A percentile compares a stretch with the other conserved stretches of the same genome.
These are phyloP conservation scores for Andrographis paniculata DNA, from an alignment of 305 asterid species.

Conservation along the genomic window DNA sequence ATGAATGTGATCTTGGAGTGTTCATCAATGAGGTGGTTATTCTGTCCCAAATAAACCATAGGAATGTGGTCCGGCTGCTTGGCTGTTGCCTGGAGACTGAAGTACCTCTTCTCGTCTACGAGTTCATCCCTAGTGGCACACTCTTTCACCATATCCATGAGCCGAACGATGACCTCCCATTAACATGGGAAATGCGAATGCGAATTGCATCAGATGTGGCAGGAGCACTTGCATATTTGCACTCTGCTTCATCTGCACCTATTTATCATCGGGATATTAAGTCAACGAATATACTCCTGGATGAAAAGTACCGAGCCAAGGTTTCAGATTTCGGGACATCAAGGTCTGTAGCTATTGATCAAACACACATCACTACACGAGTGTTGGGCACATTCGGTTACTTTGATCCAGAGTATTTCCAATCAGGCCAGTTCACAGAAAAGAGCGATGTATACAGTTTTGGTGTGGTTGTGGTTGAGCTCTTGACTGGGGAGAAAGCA, in stretches of 20 bases:
- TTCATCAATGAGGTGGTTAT: constrained; percentile 34
- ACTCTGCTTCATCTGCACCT: constrained; percentile 27
- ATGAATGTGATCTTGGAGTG: constrained; percentile 22
- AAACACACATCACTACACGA: no score
- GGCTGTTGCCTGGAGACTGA: constrained; percentile 34
- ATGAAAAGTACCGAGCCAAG: constrained; percentile 20
- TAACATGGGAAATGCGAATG: constrained; percentile 23
- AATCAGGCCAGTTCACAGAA: no score
- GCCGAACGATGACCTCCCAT: no score
- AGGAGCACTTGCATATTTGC: constrained; percentile 29
- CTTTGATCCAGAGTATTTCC: no score
- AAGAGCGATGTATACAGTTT: no score
- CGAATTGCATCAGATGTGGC: constrained; percentile 27
- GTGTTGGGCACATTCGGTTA: no score
- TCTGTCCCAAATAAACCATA: constrained; percentile 30
- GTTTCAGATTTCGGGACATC: constrained; percentile 28
- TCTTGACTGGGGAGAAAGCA: no score
- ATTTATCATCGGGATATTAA: constrained; percentile 26
- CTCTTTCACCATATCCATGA: no score
- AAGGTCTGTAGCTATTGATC: constrained; percentile 16
- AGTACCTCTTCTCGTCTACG: no score
- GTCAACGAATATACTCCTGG: constrained; percentile 31
- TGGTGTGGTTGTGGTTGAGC: no score
- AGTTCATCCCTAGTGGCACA: no score
- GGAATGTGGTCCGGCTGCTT: constrained; percentile 23